Conservation (phyloP, 108 stramenopile genomes). For the Epithemia pelagica region DNA sequence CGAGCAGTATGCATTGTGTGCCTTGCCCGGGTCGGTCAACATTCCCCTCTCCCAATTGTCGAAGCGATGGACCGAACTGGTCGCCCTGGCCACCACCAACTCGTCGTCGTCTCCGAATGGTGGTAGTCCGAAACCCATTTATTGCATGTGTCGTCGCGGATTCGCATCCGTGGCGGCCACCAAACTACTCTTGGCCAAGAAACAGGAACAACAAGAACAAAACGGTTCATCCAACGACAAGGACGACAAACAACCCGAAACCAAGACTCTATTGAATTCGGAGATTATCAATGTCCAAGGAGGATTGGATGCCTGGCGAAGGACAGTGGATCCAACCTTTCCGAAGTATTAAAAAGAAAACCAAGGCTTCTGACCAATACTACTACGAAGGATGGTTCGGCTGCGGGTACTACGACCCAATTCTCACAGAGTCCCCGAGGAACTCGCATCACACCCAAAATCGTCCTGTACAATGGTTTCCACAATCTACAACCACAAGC, state of each 20-base stretch:
- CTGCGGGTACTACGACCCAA: too few relatives aligned
- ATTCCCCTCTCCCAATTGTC: conserved; percentile 51
- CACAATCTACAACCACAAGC: too few relatives aligned
- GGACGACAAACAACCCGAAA: conserved; percentile 19
- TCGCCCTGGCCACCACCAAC: conserved; percentile 29
- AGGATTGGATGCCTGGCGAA: conserved; percentile 64
- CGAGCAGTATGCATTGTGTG: conserved; percentile 71
- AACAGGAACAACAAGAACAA: not conserved
- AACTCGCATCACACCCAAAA: too few relatives aligned
- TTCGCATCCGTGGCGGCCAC: conserved; percentile 60
- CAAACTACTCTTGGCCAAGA: conserved; percentile 23
- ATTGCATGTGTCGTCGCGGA: conserved; percentile 77
- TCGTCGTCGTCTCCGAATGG: too few relatives aligned
- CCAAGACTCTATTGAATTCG: conserved; percentile 35
- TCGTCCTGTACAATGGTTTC: too few relatives aligned
- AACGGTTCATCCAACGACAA: not conserved
- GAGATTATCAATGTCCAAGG: conserved; percentile 56
- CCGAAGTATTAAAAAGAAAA: conserved; percentile 77
- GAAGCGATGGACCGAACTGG: conserved; percentile 34
- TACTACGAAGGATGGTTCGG: too few relatives aligned
- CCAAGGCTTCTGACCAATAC: too few relatives aligned
- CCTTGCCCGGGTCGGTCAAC: conserved; percentile 61
- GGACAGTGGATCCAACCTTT: conserved; percentile 59
- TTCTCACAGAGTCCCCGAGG: too few relatives aligned
- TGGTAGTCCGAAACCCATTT: conserved; percentile 39